These are phyloP conservation scores for Lojkania enalia DNA, from an alignment of 2,329 filamentous ascomycete species.

Conservation along the genomic window DNA sequence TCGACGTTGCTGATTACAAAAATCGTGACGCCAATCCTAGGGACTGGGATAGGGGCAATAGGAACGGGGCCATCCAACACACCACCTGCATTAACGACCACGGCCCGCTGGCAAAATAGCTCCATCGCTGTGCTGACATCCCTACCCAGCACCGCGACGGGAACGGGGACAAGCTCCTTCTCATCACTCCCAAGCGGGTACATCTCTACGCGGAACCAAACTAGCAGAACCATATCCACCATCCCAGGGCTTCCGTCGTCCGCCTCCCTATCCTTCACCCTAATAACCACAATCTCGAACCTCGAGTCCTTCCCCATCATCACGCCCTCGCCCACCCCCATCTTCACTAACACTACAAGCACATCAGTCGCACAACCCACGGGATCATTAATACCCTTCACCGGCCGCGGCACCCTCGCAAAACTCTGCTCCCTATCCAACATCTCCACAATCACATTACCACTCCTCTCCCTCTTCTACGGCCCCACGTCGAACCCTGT, in stretches of 20 bases:
- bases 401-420: slow-evolving; percentile 26
- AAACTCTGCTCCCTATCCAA: slow-evolving; percentile 35
- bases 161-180: too few relatives aligned
- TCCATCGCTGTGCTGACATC: too few relatives aligned
- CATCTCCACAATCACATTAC: slow-evolving; percentile 44
- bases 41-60: neutral
- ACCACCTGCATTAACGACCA: neutral
- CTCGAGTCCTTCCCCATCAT: neutral
- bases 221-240: neutral
- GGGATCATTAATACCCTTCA: slow-evolving; percentile 9
- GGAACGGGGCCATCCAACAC: neutral
- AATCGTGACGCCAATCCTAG: neutral
- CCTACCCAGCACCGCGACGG: neutral
- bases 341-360: neutral
- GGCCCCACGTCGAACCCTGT: slow-evolving; percentile 36
- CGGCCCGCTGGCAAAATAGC: neutral
- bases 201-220: neutral
- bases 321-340: neutral
- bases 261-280: neutral
- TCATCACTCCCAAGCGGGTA: neutral
- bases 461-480: slow-evolving; percentile 40
- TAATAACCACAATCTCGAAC: neutral
- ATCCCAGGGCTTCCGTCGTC: neutral
- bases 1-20: neutral
- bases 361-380: neutral